Percentiles rank a stretch among this genome's conserved stretches.
Evolutionary conservation across 768 basidiomycete genomes (phyloP).

Genomic region (Termitomyces sp.): DNA sequence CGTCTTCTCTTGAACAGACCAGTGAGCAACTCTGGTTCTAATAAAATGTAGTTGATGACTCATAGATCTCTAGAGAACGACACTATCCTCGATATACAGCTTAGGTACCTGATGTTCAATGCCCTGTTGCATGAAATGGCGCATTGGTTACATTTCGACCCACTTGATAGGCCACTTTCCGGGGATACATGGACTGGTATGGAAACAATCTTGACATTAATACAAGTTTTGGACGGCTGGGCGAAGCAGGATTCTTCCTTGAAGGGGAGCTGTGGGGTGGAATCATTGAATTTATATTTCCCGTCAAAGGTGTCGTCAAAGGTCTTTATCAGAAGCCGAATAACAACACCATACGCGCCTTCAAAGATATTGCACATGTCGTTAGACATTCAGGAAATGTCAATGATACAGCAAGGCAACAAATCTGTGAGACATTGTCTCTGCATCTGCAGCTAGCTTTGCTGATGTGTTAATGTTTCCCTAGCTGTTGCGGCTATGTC

Average conservation of each 20-base stretch:
- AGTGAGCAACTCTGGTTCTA: not conserved
- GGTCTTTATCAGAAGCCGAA: not conserved
- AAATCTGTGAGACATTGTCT: not conserved
- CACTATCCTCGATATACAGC: not conserved
- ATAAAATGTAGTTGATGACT: not conserved
- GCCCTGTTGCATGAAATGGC: not conserved
- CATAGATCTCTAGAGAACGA: not conserved
- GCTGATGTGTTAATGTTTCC: not conserved
- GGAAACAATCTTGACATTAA: not conserved
- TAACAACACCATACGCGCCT: not conserved
- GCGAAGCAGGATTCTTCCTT: not conserved
- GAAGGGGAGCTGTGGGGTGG: not conserved
- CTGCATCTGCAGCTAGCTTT: not conserved
- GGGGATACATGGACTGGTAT: not conserved
- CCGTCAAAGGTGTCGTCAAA: not conserved
- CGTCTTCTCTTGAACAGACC: not conserved
- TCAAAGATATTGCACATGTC: not conserved
- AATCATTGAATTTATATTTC: not conserved
- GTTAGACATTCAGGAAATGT: not conserved
- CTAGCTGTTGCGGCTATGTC: not conserved
- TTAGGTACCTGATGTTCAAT: not conserved
- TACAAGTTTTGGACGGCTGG: fast-evolving
- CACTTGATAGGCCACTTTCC: not conserved
- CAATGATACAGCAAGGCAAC: too few species aligned
- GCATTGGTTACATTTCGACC: not conserved